Evolutionary conservation across 352 stramenopile species (phyloP).

Genomic region (Phytopythium ostracodes): DNA sequence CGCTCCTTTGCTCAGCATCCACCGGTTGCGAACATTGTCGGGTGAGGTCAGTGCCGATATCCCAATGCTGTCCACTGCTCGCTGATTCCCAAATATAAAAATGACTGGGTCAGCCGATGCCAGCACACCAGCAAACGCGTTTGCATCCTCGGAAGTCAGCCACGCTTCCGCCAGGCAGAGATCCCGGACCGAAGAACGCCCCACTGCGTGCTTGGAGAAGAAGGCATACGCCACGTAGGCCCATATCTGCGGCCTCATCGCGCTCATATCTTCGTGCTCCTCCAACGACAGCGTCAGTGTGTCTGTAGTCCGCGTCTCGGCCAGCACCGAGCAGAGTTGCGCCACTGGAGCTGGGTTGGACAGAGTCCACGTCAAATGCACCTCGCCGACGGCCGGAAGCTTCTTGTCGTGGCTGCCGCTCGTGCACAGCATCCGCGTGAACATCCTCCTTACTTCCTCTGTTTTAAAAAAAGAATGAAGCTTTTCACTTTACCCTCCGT

Average conservation of each 20-base stretch:
- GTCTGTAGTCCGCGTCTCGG: background rate
- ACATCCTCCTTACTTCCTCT: too few species aligned
- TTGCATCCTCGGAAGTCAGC: background rate
- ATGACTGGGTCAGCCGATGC: background rate
- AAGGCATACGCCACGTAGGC: background rate
- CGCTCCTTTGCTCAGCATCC: background rate
- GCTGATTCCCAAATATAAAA: background rate
- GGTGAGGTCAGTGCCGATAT: background rate
- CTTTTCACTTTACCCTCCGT: too few species aligned
- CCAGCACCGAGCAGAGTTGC: background rate
- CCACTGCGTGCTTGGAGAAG: background rate
- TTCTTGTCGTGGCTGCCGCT: too few species aligned
- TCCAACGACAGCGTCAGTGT: background rate
- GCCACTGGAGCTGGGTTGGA: background rate
- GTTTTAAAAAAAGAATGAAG: too few species aligned
- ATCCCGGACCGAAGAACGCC: background rate
- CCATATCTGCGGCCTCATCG: background rate
- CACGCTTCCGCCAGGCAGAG: background rate
- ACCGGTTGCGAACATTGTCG: background rate
- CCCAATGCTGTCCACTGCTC: background rate
- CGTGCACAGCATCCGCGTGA: too few species aligned
- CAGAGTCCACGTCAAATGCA: too few species aligned
- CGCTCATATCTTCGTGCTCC: background rate
- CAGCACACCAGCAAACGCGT: background rate
- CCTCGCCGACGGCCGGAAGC: too few species aligned